A percentile compares a stretch with the other conserved stretches of the same genome.
Evolutionary conservation across 2,329 filamentous ascomycete genomes (phyloP).

Genomic region (Clarireedia homoeocarpa): DNA sequence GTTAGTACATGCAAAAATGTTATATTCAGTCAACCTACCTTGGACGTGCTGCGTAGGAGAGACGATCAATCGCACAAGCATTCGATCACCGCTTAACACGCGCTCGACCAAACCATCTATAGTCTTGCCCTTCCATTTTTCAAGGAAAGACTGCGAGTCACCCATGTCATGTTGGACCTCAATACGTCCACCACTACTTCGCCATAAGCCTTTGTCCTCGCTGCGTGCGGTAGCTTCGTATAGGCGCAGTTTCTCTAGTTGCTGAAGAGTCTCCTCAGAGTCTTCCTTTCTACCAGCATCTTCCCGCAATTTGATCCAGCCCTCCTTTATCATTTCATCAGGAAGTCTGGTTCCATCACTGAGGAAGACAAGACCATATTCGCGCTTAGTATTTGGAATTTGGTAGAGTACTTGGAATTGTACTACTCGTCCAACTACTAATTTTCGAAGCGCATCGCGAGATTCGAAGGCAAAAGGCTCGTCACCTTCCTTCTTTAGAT

Average conservation of each 20-base stretch:
- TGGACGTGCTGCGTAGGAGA: conserved; percentile 71
- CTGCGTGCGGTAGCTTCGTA: conserved; percentile 71
- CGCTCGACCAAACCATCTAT: conserved; percentile 85
- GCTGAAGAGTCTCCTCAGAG: conserved; percentile 61
- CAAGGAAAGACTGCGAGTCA: conserved; percentile 66
- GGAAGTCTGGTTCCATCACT: conserved; percentile 71
- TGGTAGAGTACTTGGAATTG: conserved; percentile 82
- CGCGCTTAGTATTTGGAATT: conserved; percentile 74
- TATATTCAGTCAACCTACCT: conserved; percentile 13
- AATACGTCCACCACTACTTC: conserved; percentile 55
- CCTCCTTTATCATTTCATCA: conserved; percentile 76
- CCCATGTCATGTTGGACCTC: conserved; percentile 75
- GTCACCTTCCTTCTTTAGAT: conserved; percentile 80
- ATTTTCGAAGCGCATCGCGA: conserved; percentile 80
- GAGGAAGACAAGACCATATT: conserved; percentile 77
- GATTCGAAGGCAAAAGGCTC: conserved; percentile 92
- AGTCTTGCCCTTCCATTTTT: conserved; percentile 76
- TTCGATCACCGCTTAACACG: conserved; percentile 82
- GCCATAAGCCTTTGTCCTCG: conserved; percentile 77
- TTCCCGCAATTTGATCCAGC: conserved; percentile 89
- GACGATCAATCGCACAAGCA: conserved; percentile 75
- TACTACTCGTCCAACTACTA: conserved; percentile 78
- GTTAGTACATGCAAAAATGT: conserved; percentile 7
- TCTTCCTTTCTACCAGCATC: conserved; percentile 91
- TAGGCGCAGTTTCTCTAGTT: conserved; percentile 69